Percentiles rank a stretch among this genome's conserved stretches.
These are phyloP conservation scores for Handroanthus guayacan DNA, from an alignment of 257 asterid species.

Conservation along the genomic window DNA sequence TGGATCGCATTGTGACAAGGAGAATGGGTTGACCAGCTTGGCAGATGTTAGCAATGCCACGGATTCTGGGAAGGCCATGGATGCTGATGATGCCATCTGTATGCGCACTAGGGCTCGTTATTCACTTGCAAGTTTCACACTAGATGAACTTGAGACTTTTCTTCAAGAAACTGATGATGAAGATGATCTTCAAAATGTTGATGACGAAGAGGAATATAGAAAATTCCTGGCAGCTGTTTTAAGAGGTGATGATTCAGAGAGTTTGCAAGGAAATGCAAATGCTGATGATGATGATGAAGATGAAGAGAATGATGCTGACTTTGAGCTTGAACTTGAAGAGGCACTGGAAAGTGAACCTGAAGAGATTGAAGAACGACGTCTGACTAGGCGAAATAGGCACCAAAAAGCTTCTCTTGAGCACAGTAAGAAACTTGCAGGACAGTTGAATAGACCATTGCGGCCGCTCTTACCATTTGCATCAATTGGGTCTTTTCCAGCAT, in stretches of 20 bases:
- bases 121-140: slow-evolving; percentile 93
- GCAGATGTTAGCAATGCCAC: slow-evolving; percentile 42
- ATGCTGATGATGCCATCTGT: slow-evolving; percentile 81
- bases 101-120: slow-evolving; percentile 99
- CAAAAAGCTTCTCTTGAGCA: slow-evolving; percentile 55
- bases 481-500: slow-evolving; percentile 52
- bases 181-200: slow-evolving; percentile 90
- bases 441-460: slow-evolving; percentile 70
- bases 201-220: slow-evolving; percentile 90
- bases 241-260: slow-evolving; percentile 70
- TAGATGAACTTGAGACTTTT: slow-evolving; percentile 95
- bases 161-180: slow-evolving; percentile 99
- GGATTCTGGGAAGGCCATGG: slow-evolving; percentile 47
- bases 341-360: slow-evolving; percentile 97
- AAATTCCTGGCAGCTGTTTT: slow-evolving; percentile 94
- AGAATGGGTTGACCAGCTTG: slow-evolving; percentile 41
- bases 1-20: slow-evolving; percentile 46
- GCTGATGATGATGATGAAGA: slow-evolving; percentile 96
- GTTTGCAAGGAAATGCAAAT: slow-evolving; percentile 60
- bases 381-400: slow-evolving; percentile 74
- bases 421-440: slow-evolving; percentile 59
- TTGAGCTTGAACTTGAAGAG: slow-evolving; percentile 98
- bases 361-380: slow-evolving; percentile 63
- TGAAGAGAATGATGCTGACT: slow-evolving; percentile 99
- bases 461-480: slow-evolving; percentile 79